These are phyloP conservation scores for Nephelium lappaceum DNA, from an alignment of 345 rosid species.

Conservation along the genomic window DNA sequence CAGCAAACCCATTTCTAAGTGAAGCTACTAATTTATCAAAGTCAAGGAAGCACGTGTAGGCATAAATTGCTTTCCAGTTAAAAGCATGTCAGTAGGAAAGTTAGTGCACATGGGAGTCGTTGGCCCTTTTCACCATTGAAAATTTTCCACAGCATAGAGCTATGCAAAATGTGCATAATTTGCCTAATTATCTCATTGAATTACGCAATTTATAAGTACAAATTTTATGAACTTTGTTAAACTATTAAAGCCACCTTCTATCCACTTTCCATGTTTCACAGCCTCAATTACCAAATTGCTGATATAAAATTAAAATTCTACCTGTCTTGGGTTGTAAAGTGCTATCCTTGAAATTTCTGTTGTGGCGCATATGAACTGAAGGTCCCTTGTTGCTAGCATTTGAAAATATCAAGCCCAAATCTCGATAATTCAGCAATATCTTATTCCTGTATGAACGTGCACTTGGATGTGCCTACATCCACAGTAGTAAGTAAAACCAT, in stretches of 20 bases:
- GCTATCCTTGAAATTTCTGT: slow-evolving; percentile 25
- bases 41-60: slow-evolving; percentile 1
- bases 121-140: not conserved
- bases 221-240: slow-evolving; percentile 7
- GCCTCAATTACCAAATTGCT: not conserved
- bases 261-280: not conserved
- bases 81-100: not conserved
- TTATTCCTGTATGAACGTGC: slow-evolving; percentile 37
- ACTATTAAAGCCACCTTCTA: slow-evolving; percentile 4
- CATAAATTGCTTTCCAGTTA: not conserved
- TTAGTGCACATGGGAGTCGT: not conserved
- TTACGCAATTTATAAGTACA: not conserved
- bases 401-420: slow-evolving; percentile 43
- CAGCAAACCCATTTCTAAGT: slow-evolving; percentile 2
- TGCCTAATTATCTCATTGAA: not conserved
- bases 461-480: slow-evolving; percentile 43
- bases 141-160: not conserved
- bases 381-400: slow-evolving; percentile 29
- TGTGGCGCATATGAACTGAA: slow-evolving; percentile 16
- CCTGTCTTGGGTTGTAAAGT: slow-evolving; percentile 22
- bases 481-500: slow-evolving; percentile 6
- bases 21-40: not conserved
- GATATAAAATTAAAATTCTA: slow-evolving; percentile 17
- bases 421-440: slow-evolving; percentile 45
- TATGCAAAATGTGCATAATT: not conserved